Evolutionary conservation across 2,329 filamentous ascomycete species (phyloP), one percentile per base, ranked within the genome.

Genomic region (Diaporthe amygdali): DNA sequence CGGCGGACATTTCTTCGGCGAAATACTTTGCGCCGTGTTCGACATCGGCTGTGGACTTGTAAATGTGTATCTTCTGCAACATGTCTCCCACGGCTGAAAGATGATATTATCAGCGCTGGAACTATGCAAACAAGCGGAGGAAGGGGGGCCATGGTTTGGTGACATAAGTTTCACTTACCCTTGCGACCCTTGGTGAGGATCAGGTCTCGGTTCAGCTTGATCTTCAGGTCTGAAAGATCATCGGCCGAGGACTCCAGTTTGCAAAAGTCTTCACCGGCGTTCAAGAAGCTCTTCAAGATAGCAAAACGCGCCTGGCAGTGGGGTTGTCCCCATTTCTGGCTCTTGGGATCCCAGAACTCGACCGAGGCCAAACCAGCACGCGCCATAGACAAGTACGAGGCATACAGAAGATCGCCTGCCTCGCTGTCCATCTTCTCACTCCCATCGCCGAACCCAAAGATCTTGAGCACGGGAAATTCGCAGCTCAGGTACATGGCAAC

Each of bases 271-370:
- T 93, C 89, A n/a, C 93, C 94, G 0, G 95, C 95, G 75, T 93
- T 89, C 22, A 98, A 88, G 88, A 98, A 95, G 76, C 91, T 95
- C 79, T 89, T 90, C 49, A 98, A 85, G 77, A 98, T 97, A 66
- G 92, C 94, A 83, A 95, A 98, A 14, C 95, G 93, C 27, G 95
- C 95, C 82, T 97, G 94, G 83, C 94, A 97, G 79, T 97, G 95
- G 74, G 93, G 89, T 82, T 97, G 95, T 10, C 95, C 95, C 95
- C 95, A 97, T 84, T 97, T 97, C 75, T 91, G 87, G 76, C 89
- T 91, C 84, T 95, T 95, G 7, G 95, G 95, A 78, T 98, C 95
- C 95, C 95, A 98, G 87, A 96, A 94, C 80, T 98, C 96, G 27
- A 98, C 88, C 1, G 95, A 93, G 7, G 91, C 90, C 54, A 99